A percentile compares a stretch with the other conserved stretches of the same genome.
phyloP scores from a whole-genome alignment of 1,284 basidiomycete genomes.

The Malassezia restricta region DNA sequence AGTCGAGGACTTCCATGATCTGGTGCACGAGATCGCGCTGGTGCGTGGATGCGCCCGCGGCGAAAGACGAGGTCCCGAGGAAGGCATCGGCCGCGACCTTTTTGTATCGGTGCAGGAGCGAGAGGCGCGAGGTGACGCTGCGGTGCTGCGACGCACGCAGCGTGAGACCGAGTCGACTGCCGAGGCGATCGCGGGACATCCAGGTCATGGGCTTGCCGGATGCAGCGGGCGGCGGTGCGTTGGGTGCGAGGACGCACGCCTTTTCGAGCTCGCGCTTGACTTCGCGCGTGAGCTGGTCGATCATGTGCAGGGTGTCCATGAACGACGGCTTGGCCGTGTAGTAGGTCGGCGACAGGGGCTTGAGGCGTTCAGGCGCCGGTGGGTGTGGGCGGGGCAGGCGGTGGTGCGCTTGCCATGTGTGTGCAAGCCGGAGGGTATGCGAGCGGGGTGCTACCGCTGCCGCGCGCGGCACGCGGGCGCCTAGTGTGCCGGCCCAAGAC shows the following conservation, averaged over 20 bases:
- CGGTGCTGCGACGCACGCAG: slow-evolving; percentile 65
- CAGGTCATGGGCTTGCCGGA: slow-evolving; percentile 49
- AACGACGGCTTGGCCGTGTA: slow-evolving; percentile 73
- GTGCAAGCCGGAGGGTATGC: not conserved
- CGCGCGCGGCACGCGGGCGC: not conserved
- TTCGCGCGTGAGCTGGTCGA: slow-evolving; percentile 58
- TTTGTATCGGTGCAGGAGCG: slow-evolving; percentile 61
- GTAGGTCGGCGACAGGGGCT: slow-evolving; percentile 59
- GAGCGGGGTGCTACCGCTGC: not conserved
- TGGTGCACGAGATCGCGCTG: slow-evolving; percentile 16
- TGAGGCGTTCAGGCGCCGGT: slow-evolving; percentile 27
- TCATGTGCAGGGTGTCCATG: slow-evolving; percentile 60
- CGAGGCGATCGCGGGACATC: slow-evolving; percentile 58
- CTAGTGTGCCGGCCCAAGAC: not conserved
- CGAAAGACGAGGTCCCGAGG: not conserved
- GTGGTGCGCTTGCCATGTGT: not conserved
- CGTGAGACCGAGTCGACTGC: slow-evolving; percentile 53
- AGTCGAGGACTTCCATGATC: slow-evolving; percentile 22
- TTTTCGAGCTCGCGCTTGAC: slow-evolving; percentile 56
- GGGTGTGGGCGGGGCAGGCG: not conserved
- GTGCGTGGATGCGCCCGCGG: slow-evolving; percentile 1
- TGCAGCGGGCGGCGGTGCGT: slow-evolving; percentile 52
- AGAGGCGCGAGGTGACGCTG: slow-evolving; percentile 57
- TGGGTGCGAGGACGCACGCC: slow-evolving; percentile 63
- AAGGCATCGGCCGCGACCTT: slow-evolving; percentile 46